Percentiles rank a stretch among this genome's conserved stretches.
phyloP scores from a whole-genome alignment of 2,329 filamentous ascomycete species.

The Fusarium oligoseptatum region DNA sequence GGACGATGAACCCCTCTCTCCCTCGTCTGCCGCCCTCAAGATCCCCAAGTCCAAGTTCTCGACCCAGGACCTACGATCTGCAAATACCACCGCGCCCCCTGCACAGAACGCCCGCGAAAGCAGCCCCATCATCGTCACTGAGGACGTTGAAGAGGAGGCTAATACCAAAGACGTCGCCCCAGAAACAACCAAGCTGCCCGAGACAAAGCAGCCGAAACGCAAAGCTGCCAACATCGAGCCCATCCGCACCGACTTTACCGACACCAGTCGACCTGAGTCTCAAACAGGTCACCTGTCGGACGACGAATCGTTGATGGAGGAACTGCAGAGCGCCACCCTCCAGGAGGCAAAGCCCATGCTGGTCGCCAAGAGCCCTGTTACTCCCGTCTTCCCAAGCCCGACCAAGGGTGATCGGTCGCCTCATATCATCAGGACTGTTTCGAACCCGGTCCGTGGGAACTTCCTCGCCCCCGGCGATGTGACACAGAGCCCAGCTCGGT shows the following conservation, averaged over 20 bases:
- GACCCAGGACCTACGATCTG: conserved; percentile 46
- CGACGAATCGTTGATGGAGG: conserved; percentile 88
- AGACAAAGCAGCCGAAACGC: conserved; percentile 44
- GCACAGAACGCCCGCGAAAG: conserved; percentile 8
- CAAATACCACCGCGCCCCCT: conserved; percentile 30
- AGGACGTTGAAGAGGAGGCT: conserved; percentile 18
- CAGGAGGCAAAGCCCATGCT: conserved; percentile 86
- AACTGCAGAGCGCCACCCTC: conserved; percentile 84
- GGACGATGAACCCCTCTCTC: conserved; percentile 27
- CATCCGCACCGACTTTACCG: conserved; percentile 63
- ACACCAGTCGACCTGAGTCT: conserved; percentile 36
- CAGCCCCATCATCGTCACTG: conserved; percentile 25
- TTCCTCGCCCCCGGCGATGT: conserved; percentile 61
- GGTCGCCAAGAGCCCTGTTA: conserved; percentile 86
- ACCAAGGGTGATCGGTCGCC: conserved; percentile 45
- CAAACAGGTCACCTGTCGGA: conserved; percentile 67
- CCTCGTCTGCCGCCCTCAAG: conserved; percentile 33
- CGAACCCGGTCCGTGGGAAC: conserved; percentile 60
- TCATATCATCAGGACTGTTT: conserved; percentile 61
- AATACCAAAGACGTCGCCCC: conserved; percentile 9
- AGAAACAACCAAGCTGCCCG: conserved; percentile 24
- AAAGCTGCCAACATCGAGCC: conserved; percentile 61
- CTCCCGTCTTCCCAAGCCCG: conserved; percentile 67
- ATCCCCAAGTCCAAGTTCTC: conserved; percentile 47
- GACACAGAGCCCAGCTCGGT: conserved; percentile 62